Percentiles rank a stretch among this genome's conserved stretches.
phyloP scores from a whole-genome alignment of 192 early-diverging fungal species.

The Coemansia sp. region DNA sequence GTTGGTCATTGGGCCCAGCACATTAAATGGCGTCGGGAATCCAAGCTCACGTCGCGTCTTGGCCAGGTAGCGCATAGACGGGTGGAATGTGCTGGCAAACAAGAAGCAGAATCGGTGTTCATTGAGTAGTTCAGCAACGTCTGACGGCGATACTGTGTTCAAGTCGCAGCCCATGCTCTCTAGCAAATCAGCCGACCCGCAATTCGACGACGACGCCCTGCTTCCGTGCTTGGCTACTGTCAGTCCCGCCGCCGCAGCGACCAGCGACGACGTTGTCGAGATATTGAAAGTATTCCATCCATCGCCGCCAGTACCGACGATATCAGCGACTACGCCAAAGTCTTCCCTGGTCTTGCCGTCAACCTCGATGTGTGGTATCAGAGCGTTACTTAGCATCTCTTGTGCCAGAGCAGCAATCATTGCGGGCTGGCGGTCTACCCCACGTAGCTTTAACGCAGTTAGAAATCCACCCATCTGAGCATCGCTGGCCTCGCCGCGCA shows the following conservation, averaged over 20 bases:
- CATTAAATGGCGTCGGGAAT: slow-evolving; percentile 90
- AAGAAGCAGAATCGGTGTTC: slow-evolving; percentile 83
- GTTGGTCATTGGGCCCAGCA: slow-evolving; percentile 89
- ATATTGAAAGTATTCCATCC: slow-evolving; percentile 97
- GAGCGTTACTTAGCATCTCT: slow-evolving; percentile 74
- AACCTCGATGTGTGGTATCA: slow-evolving; percentile 62
- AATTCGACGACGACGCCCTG: slow-evolving; percentile 84
- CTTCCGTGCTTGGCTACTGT: slow-evolving; percentile 96
- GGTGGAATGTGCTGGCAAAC: slow-evolving; percentile 91
- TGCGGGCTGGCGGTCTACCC: slow-evolving; percentile 71
- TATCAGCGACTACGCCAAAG: slow-evolving; percentile 69
- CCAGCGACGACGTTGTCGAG: slow-evolving; percentile 85
- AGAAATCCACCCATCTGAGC: slow-evolving; percentile 90
- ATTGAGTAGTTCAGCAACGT: slow-evolving; percentile 66
- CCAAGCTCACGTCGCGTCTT: slow-evolving; percentile 81
- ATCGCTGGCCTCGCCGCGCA: slow-evolving; percentile 71
- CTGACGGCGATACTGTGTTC: slow-evolving; percentile 61
- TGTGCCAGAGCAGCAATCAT: slow-evolving; percentile 79
- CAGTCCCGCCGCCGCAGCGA: slow-evolving; percentile 90
- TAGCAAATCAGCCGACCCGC: slow-evolving; percentile 92
- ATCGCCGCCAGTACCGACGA: slow-evolving; percentile 97
- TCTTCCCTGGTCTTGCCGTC: slow-evolving; percentile 18
- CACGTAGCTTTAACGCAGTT: slow-evolving; percentile 68
- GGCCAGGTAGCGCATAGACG: slow-evolving; percentile 84
- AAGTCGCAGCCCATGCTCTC: slow-evolving; percentile 83